Percentiles rank a stretch among this genome's conserved stretches.
These are phyloP conservation scores for Colletotrichum coccodes DNA, from an alignment of 2,329 filamentous ascomycete genomes.

Conservation along the genomic window DNA sequence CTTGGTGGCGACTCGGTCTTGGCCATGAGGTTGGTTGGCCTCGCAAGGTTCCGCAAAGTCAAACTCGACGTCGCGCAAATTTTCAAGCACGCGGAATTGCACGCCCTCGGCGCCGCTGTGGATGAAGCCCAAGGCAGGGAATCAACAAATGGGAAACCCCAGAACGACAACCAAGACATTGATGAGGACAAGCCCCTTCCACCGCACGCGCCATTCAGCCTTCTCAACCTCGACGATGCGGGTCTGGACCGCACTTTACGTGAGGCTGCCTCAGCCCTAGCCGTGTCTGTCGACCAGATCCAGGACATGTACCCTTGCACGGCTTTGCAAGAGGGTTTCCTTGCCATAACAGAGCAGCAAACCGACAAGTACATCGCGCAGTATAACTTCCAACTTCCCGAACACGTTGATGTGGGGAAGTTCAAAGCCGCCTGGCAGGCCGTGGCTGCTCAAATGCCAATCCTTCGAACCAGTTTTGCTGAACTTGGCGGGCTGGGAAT, in stretches of 20 bases:
- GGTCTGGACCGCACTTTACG: neutral
- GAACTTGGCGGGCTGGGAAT: too few species aligned
- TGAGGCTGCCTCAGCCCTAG: neutral
- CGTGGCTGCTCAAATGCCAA: too few species aligned
- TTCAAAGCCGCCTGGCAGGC: conserved; percentile 46
- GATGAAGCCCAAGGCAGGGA: too few species aligned
- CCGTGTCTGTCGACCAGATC: conserved; percentile 32
- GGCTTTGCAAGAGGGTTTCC: conserved; percentile 33
- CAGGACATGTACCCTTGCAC: conserved; percentile 35
- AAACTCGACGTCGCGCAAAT: too few species aligned
- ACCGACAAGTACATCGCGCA: conserved; percentile 30
- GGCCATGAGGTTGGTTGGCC: conserved; percentile 2
- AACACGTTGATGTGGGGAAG: neutral
- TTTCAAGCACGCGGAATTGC: too few species aligned
- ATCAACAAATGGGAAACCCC: neutral
- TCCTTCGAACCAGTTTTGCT: too few species aligned
- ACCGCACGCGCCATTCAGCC: too few species aligned
- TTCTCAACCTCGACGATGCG: neutral
- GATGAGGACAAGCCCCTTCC: too few species aligned
- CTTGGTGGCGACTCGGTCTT: conserved; percentile 59
- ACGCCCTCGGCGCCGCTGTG: neutral
- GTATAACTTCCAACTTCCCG: conserved; percentile 7
- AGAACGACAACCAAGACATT: neutral
- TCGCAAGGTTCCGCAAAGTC: too few species aligned
- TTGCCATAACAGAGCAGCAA: conserved; percentile 35